Evolutionary conservation across 139 green algal genomes (phyloP), one percentile per base, ranked within the genome.

Genomic region (Volvox reticuliferus): DNA sequence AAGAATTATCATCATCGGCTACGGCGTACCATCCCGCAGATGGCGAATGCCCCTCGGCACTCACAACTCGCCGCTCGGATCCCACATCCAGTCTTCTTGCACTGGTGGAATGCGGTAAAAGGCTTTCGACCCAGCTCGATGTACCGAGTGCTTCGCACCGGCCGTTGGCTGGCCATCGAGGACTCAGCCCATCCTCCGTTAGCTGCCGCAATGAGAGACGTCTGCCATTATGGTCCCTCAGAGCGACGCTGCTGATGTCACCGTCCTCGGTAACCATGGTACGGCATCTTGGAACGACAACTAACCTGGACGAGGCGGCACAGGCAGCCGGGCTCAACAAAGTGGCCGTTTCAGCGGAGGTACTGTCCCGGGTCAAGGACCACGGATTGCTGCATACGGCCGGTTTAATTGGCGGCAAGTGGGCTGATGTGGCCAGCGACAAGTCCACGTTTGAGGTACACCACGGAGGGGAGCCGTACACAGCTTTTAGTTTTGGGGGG

Each of bases 371-470:
- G 18, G 21, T 97, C 12, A 93, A 95, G 55, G 94, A 97, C 68
- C 91, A 88, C 35, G 86, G 91, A 0, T 86, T 97, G 62, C 36
- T 96, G 0, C 93, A 92, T 16, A 92, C 93, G 0, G 77, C 85
- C 28, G 93, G 94, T 1, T 92, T 95, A 28, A 93, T 97, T 55
- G 93, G 92, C 12, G 95, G 95, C 44, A 91, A 97, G 68, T 97
- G 94, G 94, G 65, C 92, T 0, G 28, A 89, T 19, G n/a, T 33
- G 79, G 1, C 94, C 89, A 32, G 85, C 63, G 36, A 92, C 92
- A 77, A 88, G 89, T 87, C 37, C 21, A 96, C 93, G 0, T 95
- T 94, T 30, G 80, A 94, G 76, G 95, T 96, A 69, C 24, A 85
- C 35, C 75, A 21, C 26, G 44, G 44, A 55, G 9, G 5, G 44